A percentile compares a stretch with the other conserved stretches of the same genome.
Evolutionary conservation across 768 basidiomycete genomes (phyloP).

Genomic region (Holtermannia corniformis): DNA sequence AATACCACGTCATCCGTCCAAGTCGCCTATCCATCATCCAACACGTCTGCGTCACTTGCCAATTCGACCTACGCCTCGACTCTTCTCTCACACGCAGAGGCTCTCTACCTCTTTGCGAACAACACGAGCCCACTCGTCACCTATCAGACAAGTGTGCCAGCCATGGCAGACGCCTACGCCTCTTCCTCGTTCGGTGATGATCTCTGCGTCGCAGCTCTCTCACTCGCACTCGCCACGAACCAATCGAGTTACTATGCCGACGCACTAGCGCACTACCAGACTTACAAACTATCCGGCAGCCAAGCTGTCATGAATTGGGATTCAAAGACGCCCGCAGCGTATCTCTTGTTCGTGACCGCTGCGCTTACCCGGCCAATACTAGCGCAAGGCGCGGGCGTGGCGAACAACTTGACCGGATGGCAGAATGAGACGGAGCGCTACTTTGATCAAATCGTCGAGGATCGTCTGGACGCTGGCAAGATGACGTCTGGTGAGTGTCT

Average conservation of each 20-base stretch:
- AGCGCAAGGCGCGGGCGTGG: slow-evolving; percentile 41
- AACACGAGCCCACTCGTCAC: slow-evolving; percentile 46
- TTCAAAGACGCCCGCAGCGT: slow-evolving; percentile 63
- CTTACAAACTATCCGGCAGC: slow-evolving; percentile 50
- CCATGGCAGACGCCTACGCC: slow-evolving; percentile 55
- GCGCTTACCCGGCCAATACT: slow-evolving; percentile 52
- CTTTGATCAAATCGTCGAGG: slow-evolving; percentile 61
- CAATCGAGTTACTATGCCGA: slow-evolving; percentile 54
- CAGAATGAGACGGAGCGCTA: slow-evolving; percentile 60
- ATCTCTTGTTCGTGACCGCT: slow-evolving; percentile 66
- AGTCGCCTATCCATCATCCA: slow-evolving; percentile 13
- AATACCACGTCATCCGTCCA: slow-evolving; percentile 45
- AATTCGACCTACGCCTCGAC: slow-evolving; percentile 63
- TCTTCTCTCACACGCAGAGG: slow-evolving; percentile 63
- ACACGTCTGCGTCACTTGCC: slow-evolving; percentile 54
- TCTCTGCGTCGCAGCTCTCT: slow-evolving; percentile 57
- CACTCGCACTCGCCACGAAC: slow-evolving; percentile 63
- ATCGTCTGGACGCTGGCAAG: slow-evolving; percentile 47
- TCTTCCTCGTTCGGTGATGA: slow-evolving; percentile 44
- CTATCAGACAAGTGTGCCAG: slow-evolving; percentile 53
- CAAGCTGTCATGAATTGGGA: slow-evolving; percentile 81
- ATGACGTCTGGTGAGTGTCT: slow-evolving; percentile 54
- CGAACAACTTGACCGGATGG: slow-evolving; percentile 57
- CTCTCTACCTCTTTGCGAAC: slow-evolving; percentile 67
- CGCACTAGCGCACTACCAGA: slow-evolving; percentile 54